phyloP scores from a whole-genome alignment of 1,284 basidiomycete genomes.

The Neolentinus lepideus region DNA sequence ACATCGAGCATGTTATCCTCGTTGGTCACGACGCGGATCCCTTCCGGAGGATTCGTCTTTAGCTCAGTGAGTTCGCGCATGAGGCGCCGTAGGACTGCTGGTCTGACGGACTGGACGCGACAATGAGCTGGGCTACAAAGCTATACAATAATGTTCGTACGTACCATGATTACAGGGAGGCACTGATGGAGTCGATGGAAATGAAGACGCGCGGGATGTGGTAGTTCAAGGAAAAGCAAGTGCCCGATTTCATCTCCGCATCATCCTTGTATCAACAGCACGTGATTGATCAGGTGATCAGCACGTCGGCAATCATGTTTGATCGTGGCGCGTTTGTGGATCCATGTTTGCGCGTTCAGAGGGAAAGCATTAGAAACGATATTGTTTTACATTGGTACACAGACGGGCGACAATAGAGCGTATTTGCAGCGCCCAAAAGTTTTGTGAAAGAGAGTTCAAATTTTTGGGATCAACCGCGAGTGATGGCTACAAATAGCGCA shows the following conservation, averaged over 20 bases:
- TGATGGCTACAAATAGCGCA: too few relatives aligned
- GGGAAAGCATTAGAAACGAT: too few relatives aligned
- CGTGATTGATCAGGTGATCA: neutral
- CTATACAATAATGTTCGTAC: neutral
- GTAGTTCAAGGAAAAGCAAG: neutral
- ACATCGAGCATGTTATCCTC: constrained; percentile 85
- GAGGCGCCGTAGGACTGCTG: constrained; percentile 63
- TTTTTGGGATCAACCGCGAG: too few relatives aligned
- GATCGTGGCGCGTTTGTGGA: neutral
- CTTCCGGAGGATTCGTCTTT: constrained; percentile 77
- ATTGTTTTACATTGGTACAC: too few relatives aligned
- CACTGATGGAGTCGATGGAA: neutral
- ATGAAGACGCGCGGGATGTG: neutral
- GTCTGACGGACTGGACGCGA: constrained; percentile 30
- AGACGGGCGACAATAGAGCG: too few relatives aligned
- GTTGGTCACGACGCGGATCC: constrained; percentile 75
- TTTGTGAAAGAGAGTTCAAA: too few relatives aligned
- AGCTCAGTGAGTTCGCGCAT: constrained; percentile 81
- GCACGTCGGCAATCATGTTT: neutral
- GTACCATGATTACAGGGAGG: neutral
- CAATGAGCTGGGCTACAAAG: neutral
- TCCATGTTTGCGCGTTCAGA: neutral
- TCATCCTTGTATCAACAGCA: neutral
- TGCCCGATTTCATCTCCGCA: constrained; percentile 1
- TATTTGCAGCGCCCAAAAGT: too few relatives aligned